Conservation (phyloP, 2,329 filamentous ascomycete species). For the Aspergillus costaricaensis region DNA sequence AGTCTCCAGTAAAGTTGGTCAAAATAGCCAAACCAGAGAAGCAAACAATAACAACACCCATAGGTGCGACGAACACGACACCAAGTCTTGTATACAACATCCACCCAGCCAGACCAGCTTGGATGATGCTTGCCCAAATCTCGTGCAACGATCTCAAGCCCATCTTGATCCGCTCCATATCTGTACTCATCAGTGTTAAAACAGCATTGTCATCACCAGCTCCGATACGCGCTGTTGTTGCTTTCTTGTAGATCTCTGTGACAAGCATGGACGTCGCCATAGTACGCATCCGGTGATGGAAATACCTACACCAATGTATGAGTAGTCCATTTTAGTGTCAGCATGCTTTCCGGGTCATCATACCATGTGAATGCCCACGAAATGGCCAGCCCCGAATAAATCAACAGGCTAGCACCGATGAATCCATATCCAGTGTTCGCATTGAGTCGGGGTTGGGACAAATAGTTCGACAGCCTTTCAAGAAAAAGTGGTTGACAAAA, state of each 20-base stretch:
- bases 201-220: slow-evolving; percentile 8
- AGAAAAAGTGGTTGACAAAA: slow-evolving; percentile 32
- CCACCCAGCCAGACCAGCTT: slow-evolving; percentile 10
- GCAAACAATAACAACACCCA: slow-evolving; percentile 16
- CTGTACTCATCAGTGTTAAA: slow-evolving; percentile 18
- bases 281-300: slow-evolving; percentile 13
- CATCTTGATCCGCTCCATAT: slow-evolving; percentile 16
- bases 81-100: slow-evolving; percentile 12
- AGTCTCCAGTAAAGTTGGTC: slow-evolving; percentile 25
- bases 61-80: slow-evolving; percentile 9
- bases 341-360: neutral
- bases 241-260: slow-evolving; percentile 8
- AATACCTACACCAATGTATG: slow-evolving; percentile 11
- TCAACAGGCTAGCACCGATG: slow-evolving; percentile 24
- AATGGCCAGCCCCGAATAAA: slow-evolving; percentile 20
- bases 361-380: slow-evolving; percentile 19
- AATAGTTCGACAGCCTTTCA: slow-evolving; percentile 21
- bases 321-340: neutral
- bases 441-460: slow-evolving; percentile 11
- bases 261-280: slow-evolving; percentile 10
- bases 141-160: slow-evolving; percentile 12
- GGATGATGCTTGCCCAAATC: slow-evolving; percentile 12
- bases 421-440: slow-evolving; percentile 25
- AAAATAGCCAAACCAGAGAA: slow-evolving; percentile 24
- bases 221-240: slow-evolving; percentile 5